Percentiles rank a stretch among this genome's conserved stretches.
phyloP scores from a whole-genome alignment of 2,329 filamentous ascomycete species.

The Fulvia fulva region DNA sequence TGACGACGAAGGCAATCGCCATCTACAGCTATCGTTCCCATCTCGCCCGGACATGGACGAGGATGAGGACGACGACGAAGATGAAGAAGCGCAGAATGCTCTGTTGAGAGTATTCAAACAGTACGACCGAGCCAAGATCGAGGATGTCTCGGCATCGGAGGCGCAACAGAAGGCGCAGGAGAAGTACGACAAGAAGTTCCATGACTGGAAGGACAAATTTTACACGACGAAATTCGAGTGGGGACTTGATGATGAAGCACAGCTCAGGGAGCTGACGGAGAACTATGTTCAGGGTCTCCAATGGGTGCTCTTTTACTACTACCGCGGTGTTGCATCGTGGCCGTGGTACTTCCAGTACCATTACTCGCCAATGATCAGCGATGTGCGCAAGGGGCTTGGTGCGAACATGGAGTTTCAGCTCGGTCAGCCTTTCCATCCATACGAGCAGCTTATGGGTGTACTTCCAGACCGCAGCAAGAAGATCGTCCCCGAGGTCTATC shows the following conservation, averaged over 20 bases:
- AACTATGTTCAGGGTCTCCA: conserved; percentile 97
- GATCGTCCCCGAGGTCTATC: conserved; percentile 84
- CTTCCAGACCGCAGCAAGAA: conserved; percentile 95
- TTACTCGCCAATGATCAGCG: conserved; percentile 95
- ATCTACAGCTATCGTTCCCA: conserved; percentile 61
- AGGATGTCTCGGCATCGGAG: conserved; percentile 75
- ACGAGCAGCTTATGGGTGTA: conserved; percentile 97
- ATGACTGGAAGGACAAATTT: conserved; percentile 90
- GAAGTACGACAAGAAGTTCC: conserved; percentile 86
- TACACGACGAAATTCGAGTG: conserved; percentile 90
- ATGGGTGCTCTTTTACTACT: conserved; percentile 98
- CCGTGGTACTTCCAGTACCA: conserved; percentile 98
- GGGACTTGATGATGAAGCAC: conserved; percentile 73
- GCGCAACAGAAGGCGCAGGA: conserved; percentile 73
- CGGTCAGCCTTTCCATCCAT: conserved; percentile 91
- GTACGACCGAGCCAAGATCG: conserved; percentile 84
- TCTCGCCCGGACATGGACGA: conserved; percentile 46
- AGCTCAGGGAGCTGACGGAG: conserved; percentile 77
- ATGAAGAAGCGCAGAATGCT: conserved; percentile 80
- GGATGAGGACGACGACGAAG: conserved; percentile 66
- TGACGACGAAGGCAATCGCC: conserved; percentile 62
- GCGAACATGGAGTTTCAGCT: conserved; percentile 90
- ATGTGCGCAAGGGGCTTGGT: conserved; percentile 81
- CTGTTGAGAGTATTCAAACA: conserved; percentile 79
- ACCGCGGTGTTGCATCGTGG: conserved; percentile 94